Conservation (phyloP, 1,139 yeast genomes). For the Candida labiduridarum region DNA sequence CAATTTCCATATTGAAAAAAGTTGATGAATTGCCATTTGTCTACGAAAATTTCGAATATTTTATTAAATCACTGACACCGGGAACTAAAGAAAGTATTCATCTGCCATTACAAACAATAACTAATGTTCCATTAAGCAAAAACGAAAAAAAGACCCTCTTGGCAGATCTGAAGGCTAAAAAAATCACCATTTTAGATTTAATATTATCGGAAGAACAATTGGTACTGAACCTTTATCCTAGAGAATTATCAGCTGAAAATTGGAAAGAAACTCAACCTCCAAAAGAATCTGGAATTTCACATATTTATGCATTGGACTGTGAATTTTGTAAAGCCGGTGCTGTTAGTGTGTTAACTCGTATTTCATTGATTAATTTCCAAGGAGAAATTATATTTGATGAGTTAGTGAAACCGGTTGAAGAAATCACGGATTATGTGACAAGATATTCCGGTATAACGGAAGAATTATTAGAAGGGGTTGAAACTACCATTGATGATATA, state of each 20-base stretch:
- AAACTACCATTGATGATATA: slow-evolving; percentile 66
- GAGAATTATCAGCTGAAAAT: slow-evolving; percentile 27
- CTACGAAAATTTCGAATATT: slow-evolving; percentile 36
- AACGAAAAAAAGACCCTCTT: slow-evolving; percentile 48
- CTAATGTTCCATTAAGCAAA: slow-evolving; percentile 57
- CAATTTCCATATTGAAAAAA: slow-evolving; percentile 12
- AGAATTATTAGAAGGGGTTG: slow-evolving; percentile 61
- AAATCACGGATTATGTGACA: slow-evolving; percentile 79
- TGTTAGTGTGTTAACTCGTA: slow-evolving; percentile 74
- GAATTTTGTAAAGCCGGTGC: slow-evolving; percentile 77
- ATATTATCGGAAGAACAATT: slow-evolving; percentile 50
- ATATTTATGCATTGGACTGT: slow-evolving; percentile 83
- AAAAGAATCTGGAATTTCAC: slow-evolving; percentile 43
- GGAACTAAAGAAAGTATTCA: slow-evolving; percentile 62
- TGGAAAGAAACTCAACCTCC: slow-evolving; percentile 64
- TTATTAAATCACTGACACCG: slow-evolving; percentile 55
- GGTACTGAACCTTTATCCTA: slow-evolving; percentile 56
- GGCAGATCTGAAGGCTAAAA: slow-evolving; percentile 33
- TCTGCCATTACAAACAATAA: slow-evolving; percentile 57
- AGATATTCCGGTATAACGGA: slow-evolving; percentile 84
- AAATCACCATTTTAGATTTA: slow-evolving; percentile 57
- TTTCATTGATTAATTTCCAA: slow-evolving; percentile 70
- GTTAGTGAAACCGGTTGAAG: slow-evolving; percentile 73
- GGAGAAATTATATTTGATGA: slow-evolving; percentile 66
- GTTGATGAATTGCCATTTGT: slow-evolving; percentile 38